These are phyloP conservation scores for Bimuria novae-zelandiae DNA, from an alignment of 2,329 filamentous ascomycete genomes.

Conservation along the genomic window DNA sequence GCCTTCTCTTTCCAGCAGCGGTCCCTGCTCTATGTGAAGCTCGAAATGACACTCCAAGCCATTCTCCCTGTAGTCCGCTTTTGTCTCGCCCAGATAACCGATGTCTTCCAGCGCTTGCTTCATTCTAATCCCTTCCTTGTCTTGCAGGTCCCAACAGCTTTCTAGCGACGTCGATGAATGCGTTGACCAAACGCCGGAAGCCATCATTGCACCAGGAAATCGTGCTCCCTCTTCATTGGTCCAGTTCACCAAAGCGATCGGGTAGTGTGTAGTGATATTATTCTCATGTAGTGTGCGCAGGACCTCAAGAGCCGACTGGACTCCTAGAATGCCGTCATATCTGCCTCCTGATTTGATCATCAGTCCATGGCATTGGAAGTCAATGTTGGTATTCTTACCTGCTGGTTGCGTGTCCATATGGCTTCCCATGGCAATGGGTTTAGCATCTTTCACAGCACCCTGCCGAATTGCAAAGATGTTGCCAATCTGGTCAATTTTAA, in stretches of 20 bases:
- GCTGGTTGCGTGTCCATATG: conserved; percentile 61
- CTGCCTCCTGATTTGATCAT: conserved; percentile 56
- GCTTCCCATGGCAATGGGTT: conserved; percentile 39
- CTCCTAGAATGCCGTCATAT: conserved; percentile 77
- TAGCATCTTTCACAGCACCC: conserved; percentile 54
- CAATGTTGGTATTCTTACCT: conserved; percentile 17
- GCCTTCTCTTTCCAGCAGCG: conserved; percentile 67
- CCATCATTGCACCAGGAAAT: conserved; percentile 73
- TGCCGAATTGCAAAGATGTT: conserved; percentile 40
- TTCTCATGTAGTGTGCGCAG: conserved; percentile 45
- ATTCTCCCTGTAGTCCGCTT: conserved; percentile 60
- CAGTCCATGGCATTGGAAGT: no score
- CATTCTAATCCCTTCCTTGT: conserved; percentile 60
- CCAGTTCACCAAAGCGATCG: conserved; percentile 75
- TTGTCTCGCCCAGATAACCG: conserved; percentile 44
- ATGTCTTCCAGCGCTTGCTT: conserved; percentile 36
- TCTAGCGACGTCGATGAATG: conserved; percentile 53
- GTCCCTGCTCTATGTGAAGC: conserved; percentile 84
- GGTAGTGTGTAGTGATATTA: conserved; percentile 54
- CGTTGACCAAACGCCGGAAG: conserved; percentile 70
- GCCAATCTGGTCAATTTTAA: conserved; percentile 44
- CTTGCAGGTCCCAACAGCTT: conserved; percentile 31
- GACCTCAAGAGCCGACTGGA: conserved; percentile 61
- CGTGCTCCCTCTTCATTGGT: conserved; percentile 81
- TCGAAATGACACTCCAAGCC: conserved; percentile 78